Percentiles rank a stretch among this genome's conserved stretches.
phyloP scores from a whole-genome alignment of 345 rosid genomes.

The Euphorbia peplus region DNA sequence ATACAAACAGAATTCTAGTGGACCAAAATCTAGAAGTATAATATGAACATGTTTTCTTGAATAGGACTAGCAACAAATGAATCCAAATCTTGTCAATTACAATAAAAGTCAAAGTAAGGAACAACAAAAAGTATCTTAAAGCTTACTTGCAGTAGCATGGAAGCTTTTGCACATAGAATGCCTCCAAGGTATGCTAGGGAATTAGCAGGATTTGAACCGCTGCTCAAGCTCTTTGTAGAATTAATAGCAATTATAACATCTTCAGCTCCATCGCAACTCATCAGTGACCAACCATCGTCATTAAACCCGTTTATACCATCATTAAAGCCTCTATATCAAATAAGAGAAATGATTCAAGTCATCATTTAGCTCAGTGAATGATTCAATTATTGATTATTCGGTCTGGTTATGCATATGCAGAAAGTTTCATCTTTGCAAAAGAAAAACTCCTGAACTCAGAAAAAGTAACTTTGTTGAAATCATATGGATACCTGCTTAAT shows the following conservation, averaged over 20 bases:
- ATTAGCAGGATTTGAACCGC: constrained; percentile 42
- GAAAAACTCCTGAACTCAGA: background rate
- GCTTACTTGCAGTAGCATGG: constrained; percentile 94
- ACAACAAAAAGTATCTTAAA: background rate
- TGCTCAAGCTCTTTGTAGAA: constrained; percentile 60
- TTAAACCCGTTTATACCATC: constrained; percentile 92
- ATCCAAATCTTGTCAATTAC: background rate
- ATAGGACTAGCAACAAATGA: background rate
- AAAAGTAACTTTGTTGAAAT: background rate
- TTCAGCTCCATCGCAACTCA: constrained; percentile 82
- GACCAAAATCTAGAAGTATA: background rate
- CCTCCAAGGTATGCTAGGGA: constrained; percentile 80
- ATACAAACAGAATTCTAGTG: background rate
- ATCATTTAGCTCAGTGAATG: constrained; percentile 86
- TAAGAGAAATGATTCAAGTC: constrained; percentile 24
- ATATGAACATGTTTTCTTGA: background rate
- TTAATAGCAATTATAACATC: constrained; percentile 85
- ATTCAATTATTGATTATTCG: constrained; percentile 15
- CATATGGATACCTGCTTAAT: constrained; percentile 68
- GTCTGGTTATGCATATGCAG: too few relatives aligned
- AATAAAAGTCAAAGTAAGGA: background rate
- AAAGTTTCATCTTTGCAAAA: too few relatives aligned
- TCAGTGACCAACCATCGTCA: constrained; percentile 91
- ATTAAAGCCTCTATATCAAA: constrained; percentile 69
- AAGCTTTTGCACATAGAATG: constrained; percentile 96